Conservation (phyloP, 2,329 filamentous ascomycete genomes). For the Cadophora sp. region DNA sequence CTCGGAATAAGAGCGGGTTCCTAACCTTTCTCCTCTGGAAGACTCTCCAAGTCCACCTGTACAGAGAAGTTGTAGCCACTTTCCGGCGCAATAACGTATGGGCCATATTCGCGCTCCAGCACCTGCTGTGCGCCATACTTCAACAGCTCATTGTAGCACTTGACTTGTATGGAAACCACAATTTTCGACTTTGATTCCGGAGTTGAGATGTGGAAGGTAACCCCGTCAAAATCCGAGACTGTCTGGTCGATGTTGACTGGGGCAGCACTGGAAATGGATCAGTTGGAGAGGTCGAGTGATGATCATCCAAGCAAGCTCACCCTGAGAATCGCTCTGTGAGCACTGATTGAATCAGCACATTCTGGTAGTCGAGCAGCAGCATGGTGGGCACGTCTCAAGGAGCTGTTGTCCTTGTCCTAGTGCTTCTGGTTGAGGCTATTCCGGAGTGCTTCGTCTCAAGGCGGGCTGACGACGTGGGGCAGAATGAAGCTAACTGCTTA, state of each 20-base stretch:
- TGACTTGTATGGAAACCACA: slow-evolving; percentile 90
- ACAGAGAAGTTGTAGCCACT: slow-evolving; percentile 96
- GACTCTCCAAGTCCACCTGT: slow-evolving; percentile 83
- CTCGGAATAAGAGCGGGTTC: neutral
- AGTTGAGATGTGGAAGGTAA: slow-evolving; percentile 98
- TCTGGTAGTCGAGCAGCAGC: slow-evolving; percentile 99
- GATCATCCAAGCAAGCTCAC: slow-evolving; percentile 31
- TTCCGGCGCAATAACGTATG: slow-evolving; percentile 87
- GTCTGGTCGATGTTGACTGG: slow-evolving; percentile 95
- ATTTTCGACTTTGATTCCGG: slow-evolving; percentile 94
- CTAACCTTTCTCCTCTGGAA: slow-evolving; percentile 79
- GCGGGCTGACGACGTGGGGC: slow-evolving; percentile 23
- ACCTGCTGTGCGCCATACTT: slow-evolving; percentile 92
- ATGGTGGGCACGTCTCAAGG: slow-evolving; percentile 53
- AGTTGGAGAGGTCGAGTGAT: slow-evolving; percentile 35
- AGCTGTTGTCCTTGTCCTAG: slow-evolving; percentile 3
- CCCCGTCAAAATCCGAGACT: slow-evolving; percentile 98
- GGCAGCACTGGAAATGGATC: slow-evolving; percentile 66
- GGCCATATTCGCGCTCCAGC: slow-evolving; percentile 91
- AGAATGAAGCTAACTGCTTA: slow-evolving; percentile 7
- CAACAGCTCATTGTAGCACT: slow-evolving; percentile 92
- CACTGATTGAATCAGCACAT: slow-evolving; percentile 95
- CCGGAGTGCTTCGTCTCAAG: slow-evolving; percentile 7
- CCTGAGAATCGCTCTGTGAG: slow-evolving; percentile 85
- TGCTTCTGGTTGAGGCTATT: neutral